These are phyloP conservation scores for Globisporangium viniferum DNA, from an alignment of 352 stramenopile species.

Conservation along the genomic window DNA sequence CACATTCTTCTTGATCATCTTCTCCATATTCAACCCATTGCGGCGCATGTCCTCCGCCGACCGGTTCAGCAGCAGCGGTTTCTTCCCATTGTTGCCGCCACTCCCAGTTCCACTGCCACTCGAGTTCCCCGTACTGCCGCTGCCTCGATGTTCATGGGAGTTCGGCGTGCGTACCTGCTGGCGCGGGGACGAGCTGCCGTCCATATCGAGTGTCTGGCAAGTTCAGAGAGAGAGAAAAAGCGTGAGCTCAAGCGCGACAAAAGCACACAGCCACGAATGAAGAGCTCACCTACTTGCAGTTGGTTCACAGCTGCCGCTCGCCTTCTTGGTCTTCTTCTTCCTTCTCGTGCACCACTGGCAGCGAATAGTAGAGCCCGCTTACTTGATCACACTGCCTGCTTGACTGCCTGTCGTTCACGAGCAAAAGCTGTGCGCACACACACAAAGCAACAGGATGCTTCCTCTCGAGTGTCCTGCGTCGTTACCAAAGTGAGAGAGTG, in stretches of 20 bases:
- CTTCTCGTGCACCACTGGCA: background rate
- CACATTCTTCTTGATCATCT: constrained; percentile 87
- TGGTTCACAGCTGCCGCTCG: background rate
- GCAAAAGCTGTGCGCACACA: background rate
- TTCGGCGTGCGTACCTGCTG: constrained; percentile 1
- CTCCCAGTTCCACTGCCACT: background rate
- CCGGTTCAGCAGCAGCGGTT: constrained; percentile 20
- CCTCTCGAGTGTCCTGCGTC: no score
- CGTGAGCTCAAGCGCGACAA: background rate
- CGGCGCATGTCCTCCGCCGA: constrained; percentile 50
- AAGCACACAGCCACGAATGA: background rate
- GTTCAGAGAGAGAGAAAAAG: background rate
- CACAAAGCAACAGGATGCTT: background rate
- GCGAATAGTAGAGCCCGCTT: background rate
- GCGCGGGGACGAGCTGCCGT: constrained; percentile 14
- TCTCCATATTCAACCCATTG: constrained; percentile 78
- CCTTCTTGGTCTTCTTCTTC: background rate
- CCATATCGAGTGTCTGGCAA: constrained; percentile 5
- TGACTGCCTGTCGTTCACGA: background rate
- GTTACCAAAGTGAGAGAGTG: background rate
- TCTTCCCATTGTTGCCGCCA: constrained; percentile 11
- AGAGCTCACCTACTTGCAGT: background rate
- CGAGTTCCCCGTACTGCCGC: background rate
- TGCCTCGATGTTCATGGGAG: constrained; percentile 5
- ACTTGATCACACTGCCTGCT: background rate